These are phyloP conservation scores for Pleurotus pulmonarius DNA, from an alignment of 768 basidiomycete species.

Conservation along the genomic window DNA sequence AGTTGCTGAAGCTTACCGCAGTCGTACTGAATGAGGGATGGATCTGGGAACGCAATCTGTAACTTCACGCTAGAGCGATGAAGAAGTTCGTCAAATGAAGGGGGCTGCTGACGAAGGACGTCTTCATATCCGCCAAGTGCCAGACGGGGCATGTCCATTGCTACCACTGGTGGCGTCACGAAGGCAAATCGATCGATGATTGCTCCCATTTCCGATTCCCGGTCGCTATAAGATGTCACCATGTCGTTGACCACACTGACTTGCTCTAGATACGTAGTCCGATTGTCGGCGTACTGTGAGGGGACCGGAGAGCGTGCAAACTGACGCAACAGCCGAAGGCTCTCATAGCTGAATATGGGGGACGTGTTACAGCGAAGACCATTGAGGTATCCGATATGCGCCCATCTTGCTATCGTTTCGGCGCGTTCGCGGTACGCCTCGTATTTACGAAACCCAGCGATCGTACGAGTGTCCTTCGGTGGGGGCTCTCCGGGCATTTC, in stretches of 20 bases:
- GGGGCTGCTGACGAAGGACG: slow-evolving; percentile 24
- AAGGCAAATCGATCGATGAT: slow-evolving; percentile 73
- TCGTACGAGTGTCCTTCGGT: slow-evolving; percentile 69
- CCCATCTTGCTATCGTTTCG: slow-evolving; percentile 56
- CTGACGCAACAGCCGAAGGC: slow-evolving; percentile 32
- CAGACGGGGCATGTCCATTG: slow-evolving; percentile 65
- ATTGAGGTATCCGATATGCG: slow-evolving; percentile 73
- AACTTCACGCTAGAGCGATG: slow-evolving; percentile 78
- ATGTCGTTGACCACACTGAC: slow-evolving; percentile 36
- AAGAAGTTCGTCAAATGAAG: slow-evolving; percentile 61
- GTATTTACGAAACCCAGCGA: slow-evolving; percentile 65
- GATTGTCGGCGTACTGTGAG: slow-evolving; percentile 34
- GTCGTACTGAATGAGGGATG: slow-evolving; percentile 88
- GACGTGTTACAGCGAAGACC: slow-evolving; percentile 54
- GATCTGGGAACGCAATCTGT: slow-evolving; percentile 91
- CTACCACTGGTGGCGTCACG: slow-evolving; percentile 75
- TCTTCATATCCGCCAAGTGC: slow-evolving; percentile 45
- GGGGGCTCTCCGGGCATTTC: slow-evolving; percentile 64
- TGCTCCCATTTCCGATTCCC: slow-evolving; percentile 50
- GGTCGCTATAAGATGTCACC: slow-evolving; percentile 61
- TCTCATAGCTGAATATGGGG: slow-evolving; percentile 46
- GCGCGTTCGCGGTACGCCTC: slow-evolving; percentile 45
- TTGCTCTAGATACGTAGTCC: slow-evolving; percentile 38
- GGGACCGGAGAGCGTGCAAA: slow-evolving; percentile 52
- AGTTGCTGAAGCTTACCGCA: slow-evolving; percentile 93